A percentile compares a stretch with the other conserved stretches of the same genome.
Evolutionary conservation across 202 grass and related monocot species (phyloP).

Genomic region (Musa balbisiana): DNA sequence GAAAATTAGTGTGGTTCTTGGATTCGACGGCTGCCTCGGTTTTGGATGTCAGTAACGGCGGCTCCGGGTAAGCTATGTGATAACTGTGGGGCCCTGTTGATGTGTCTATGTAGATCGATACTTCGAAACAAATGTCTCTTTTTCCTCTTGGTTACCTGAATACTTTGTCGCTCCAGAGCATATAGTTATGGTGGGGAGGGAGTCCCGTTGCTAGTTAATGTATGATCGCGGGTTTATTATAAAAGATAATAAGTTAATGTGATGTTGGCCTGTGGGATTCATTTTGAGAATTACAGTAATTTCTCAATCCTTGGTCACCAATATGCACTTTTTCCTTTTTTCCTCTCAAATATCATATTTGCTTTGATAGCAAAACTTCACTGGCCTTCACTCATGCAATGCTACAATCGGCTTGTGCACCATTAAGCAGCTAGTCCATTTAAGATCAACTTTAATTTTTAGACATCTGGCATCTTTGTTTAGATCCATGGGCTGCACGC

Average conservation of each 20-base stretch:
- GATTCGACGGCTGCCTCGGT: conserved; percentile 35
- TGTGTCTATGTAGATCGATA: not conserved
- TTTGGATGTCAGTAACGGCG: conserved; percentile 15
- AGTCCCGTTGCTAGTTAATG: not conserved
- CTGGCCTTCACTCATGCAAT: too few relatives aligned
- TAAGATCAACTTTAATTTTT: too few relatives aligned
- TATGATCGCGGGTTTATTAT: not conserved
- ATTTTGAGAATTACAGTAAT: too few relatives aligned
- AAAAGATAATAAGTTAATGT: not conserved
- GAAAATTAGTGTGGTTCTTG: conserved; percentile 52
- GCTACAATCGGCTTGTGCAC: too few relatives aligned
- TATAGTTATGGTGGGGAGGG: not conserved
- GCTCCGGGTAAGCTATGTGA: not conserved
- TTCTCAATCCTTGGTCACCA: too few relatives aligned
- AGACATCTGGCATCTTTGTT: too few relatives aligned
- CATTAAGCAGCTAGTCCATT: too few relatives aligned
- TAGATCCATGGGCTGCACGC: too few relatives aligned
- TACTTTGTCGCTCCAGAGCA: not conserved
- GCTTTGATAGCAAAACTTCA: too few relatives aligned
- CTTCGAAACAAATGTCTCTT: not conserved
- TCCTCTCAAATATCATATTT: too few relatives aligned
- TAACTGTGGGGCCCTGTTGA: not conserved
- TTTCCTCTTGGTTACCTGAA: not conserved
- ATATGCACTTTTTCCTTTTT: too few relatives aligned
- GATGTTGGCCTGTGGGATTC: too few relatives aligned